Conservation (phyloP, 1,284 basidiomycete genomes). For the Meira nashicola region DNA sequence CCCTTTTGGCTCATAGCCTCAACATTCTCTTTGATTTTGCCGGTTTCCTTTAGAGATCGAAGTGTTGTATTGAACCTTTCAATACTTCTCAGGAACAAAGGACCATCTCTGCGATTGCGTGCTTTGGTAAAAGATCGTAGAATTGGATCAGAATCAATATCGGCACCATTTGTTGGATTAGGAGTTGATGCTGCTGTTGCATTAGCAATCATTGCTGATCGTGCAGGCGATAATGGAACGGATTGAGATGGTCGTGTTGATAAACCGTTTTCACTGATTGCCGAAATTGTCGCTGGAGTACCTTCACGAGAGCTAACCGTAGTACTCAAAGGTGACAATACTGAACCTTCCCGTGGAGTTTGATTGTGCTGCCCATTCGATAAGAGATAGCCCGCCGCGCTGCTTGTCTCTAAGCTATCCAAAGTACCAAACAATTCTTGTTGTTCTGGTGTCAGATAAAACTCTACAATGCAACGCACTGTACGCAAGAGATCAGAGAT, state of each 20-base stretch:
- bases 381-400: slow-evolving; percentile 16
- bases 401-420: slow-evolving; percentile 37
- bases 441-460: slow-evolving; percentile 34
- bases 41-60: slow-evolving; percentile 24
- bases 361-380: neutral
- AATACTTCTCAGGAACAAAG: slow-evolving; percentile 56
- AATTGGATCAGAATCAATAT: slow-evolving; percentile 53
- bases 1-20: slow-evolving; percentile 34
- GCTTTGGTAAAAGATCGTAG: slow-evolving; percentile 58
- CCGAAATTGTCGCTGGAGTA: neutral
- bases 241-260: neutral
- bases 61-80: slow-evolving; percentile 57
- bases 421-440: slow-evolving; percentile 34
- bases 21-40: slow-evolving; percentile 29
- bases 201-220: neutral
- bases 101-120: slow-evolving; percentile 57
- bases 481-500: slow-evolving; percentile 43
- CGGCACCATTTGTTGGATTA: slow-evolving; percentile 5
- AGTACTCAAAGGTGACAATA: neutral
- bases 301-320: neutral
- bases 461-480: slow-evolving; percentile 35
- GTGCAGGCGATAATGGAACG: slow-evolving; percentile 12
- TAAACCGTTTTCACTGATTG: neutral
- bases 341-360: slow-evolving; percentile 1
- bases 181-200: slow-evolving; percentile 4